phyloP scores from a whole-genome alignment of 2,329 filamentous ascomycete genomes.

The Monosporascus sp. region DNA sequence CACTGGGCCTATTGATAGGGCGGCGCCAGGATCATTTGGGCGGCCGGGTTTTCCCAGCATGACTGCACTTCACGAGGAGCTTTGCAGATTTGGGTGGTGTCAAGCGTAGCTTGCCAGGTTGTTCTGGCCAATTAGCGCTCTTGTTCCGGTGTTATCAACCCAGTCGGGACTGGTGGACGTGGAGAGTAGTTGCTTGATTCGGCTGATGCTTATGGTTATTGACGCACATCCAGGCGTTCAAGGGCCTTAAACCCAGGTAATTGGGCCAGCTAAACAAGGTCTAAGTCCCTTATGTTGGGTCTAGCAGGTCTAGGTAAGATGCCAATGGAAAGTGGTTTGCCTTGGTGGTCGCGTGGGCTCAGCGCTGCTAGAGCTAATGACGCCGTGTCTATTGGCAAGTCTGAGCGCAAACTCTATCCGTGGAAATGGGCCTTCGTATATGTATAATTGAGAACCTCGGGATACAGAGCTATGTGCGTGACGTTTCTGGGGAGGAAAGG shows the following conservation, averaged over 20 bases:
- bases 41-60: background rate
- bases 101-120: background rate
- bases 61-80: background rate
- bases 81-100: background rate
- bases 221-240: background rate
- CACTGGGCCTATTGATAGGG: background rate
- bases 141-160: background rate
- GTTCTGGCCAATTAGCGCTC: background rate
- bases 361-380: too few relatives aligned
- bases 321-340: background rate
- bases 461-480: too few relatives aligned
- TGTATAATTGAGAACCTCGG: too few relatives aligned
- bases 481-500: too few relatives aligned
- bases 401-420: too few relatives aligned
- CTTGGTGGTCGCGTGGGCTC: background rate
- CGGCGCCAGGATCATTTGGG: background rate
- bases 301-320: background rate
- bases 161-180: background rate
- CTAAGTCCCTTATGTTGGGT: background rate
- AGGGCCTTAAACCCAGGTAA: background rate
- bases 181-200: background rate
- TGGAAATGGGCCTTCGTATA: too few relatives aligned
- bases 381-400: too few relatives aligned
- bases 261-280: background rate
- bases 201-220: background rate